A percentile compares a stretch with the other conserved stretches of the same genome.
These are phyloP conservation scores for Hypoxylon sp. DNA, from an alignment of 2,329 filamentous ascomycete genomes.

Conservation along the genomic window DNA sequence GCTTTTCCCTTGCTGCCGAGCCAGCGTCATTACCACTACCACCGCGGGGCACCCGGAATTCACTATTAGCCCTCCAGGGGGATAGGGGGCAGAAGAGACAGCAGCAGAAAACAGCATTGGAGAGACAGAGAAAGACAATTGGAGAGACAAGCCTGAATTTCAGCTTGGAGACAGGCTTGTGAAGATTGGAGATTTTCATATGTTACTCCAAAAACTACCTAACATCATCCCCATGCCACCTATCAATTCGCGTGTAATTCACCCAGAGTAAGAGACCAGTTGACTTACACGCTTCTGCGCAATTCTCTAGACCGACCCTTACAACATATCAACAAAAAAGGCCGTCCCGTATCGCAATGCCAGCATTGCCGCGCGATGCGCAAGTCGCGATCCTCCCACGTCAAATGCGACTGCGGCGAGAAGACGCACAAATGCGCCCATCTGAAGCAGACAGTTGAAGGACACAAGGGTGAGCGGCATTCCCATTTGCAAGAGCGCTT, in stretches of 20 bases:
- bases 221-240: constrained; percentile 2
- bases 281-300: constrained; percentile 40
- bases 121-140: neutral
- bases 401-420: constrained; percentile 97
- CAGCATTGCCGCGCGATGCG: constrained; percentile 95
- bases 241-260: constrained; percentile 8
- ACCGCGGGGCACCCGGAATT: constrained; percentile 37
- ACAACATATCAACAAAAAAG: constrained; percentile 97
- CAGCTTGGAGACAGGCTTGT: constrained; percentile 13
- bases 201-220: constrained; percentile 20
- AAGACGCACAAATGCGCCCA: constrained; percentile 82
- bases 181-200: constrained; percentile 13
- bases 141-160: constrained; percentile 17
- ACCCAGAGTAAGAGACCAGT: constrained; percentile 20
- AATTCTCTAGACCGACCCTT: constrained; percentile 81
- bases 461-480: constrained; percentile 69
- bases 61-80: constrained; percentile 12
- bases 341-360: constrained; percentile 97
- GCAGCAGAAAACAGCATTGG: constrained; percentile 1
- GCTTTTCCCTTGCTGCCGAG: constrained; percentile 27
- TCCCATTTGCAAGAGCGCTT: constrained; percentile 34
- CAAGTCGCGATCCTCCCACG: constrained; percentile 94
- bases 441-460: constrained; percentile 69
- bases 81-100: constrained; percentile 6
- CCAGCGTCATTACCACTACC: constrained; percentile 16